Percentiles rank a stretch among this genome's conserved stretches.
Conservation (phyloP, 441 rosid species). For the Adansonia rubrostipa region DNA sequence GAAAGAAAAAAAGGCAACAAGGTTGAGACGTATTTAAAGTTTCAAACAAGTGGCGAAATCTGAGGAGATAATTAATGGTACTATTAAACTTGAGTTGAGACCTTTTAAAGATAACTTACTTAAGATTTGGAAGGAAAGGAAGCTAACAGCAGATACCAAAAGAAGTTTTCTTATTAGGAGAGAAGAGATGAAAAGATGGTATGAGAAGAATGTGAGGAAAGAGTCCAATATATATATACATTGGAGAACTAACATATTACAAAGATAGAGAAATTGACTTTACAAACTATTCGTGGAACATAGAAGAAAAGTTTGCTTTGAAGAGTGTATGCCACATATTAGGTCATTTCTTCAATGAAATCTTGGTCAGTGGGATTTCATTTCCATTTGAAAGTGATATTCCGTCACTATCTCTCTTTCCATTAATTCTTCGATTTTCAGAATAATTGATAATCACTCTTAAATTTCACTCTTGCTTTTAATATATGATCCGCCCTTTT, state of each 20-base stretch:
- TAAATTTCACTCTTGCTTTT: constrained; percentile 36
- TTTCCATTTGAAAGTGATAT: constrained; percentile 34
- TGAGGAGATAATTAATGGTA: too few relatives aligned
- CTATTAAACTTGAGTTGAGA: not conserved
- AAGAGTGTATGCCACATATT: constrained; percentile 31
- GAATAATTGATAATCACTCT: constrained; percentile 38
- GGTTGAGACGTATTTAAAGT: not conserved
- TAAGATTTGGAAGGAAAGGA: not conserved
- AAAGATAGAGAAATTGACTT: not conserved
- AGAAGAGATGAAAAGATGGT: constrained; percentile 21
- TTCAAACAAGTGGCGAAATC: not conserved
- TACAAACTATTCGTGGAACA: too few relatives aligned
- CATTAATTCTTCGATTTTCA: not conserved
- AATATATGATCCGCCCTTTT: not conserved
- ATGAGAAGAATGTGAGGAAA: constrained; percentile 20
- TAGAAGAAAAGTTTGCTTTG: too few relatives aligned
- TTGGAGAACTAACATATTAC: not conserved
- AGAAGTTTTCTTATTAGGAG: constrained; percentile 1
- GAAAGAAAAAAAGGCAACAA: too few relatives aligned
- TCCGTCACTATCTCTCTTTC: not conserved
- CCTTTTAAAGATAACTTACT: not conserved
- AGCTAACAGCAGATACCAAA: not conserved
- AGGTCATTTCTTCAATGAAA: constrained; percentile 34
- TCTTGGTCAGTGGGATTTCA: constrained; percentile 24
- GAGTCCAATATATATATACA: constrained; percentile 36